Evolutionary conservation across 2,329 filamentous ascomycete genomes (phyloP).

Genomic region (Alternaria incomplexa): DNA sequence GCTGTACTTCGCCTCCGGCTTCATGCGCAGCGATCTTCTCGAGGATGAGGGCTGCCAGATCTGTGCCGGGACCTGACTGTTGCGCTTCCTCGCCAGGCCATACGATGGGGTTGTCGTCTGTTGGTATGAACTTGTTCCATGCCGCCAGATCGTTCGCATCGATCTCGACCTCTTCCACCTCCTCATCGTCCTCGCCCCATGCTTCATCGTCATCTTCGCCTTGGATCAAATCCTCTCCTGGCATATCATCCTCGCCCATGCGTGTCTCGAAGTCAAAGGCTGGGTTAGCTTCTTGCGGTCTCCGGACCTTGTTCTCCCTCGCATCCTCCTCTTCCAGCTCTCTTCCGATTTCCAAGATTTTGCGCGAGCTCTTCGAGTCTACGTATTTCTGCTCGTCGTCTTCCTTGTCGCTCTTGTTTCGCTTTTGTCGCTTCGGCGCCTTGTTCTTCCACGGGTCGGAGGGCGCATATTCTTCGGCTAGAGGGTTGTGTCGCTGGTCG

Average conservation of each 20-base stretch:
- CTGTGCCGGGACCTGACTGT: conserved; percentile 61
- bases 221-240: conserved; percentile 57
- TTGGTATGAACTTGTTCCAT: conserved; percentile 87
- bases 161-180: conserved; percentile 74
- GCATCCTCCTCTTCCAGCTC: conserved; percentile 85
- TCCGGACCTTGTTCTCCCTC: conserved; percentile 54
- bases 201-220: conserved; percentile 61
- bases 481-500: conserved; percentile 81
- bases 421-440: conserved; percentile 67
- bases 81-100: conserved; percentile 63
- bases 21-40: conserved; percentile 94
- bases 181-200: conserved; percentile 81
- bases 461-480: conserved; percentile 85
- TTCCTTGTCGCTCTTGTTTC: conserved; percentile 57
- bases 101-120: conserved; percentile 75
- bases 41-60: conserved; percentile 90
- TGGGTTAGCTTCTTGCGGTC: conserved; percentile 58
- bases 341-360: conserved; percentile 87
- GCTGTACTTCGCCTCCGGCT: conserved; percentile 62
- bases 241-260: conserved; percentile 60
- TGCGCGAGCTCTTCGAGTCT: conserved; percentile 84
- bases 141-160: conserved; percentile 87
- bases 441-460: conserved; percentile 74
- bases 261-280: conserved; percentile 83
- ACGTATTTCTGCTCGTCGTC: conserved; percentile 74